phyloP scores from a whole-genome alignment of 2,329 filamentous ascomycete genomes.

The Beauveria sp. region DNA sequence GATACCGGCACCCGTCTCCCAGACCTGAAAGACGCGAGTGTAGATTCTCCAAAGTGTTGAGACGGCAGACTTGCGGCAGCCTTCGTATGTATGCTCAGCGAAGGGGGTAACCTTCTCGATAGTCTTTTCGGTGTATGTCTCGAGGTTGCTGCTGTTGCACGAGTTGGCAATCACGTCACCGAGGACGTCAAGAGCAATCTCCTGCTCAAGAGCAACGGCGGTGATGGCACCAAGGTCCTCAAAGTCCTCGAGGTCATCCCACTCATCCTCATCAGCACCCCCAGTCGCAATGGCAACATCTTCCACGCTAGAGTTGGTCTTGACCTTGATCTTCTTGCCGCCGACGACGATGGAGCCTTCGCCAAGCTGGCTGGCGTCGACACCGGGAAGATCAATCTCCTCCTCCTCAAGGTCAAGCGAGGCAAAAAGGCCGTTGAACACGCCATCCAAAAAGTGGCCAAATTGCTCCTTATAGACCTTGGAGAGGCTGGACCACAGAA shows the following conservation, averaged over 20 bases:
- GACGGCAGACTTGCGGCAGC: conserved; percentile 85
- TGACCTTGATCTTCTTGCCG: conserved; percentile 80
- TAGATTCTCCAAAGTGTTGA: conserved; percentile 91
- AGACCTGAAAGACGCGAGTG: conserved; percentile 80
- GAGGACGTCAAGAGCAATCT: conserved; percentile 91
- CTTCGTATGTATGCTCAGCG: conserved; percentile 84
- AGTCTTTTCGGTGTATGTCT: conserved; percentile 83
- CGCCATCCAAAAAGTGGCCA: conserved; percentile 66
- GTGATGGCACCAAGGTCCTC: conserved; percentile 78
- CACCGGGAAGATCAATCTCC: conserved; percentile 69
- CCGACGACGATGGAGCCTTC: conserved; percentile 70
- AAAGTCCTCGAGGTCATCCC: conserved; percentile 76
- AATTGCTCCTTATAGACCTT: conserved; percentile 89
- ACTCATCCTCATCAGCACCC: conserved; percentile 50
- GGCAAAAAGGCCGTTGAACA: conserved; percentile 72
- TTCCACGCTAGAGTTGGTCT: conserved; percentile 44
- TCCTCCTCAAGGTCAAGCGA: conserved; percentile 85
- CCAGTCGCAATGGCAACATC: conserved; percentile 49
- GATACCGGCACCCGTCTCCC: conserved; percentile 62
- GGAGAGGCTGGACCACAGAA: conserved; percentile 89
- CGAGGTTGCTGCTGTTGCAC: conserved; percentile 61
- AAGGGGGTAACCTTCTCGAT: conserved; percentile 75
- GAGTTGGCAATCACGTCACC: conserved; percentile 88
- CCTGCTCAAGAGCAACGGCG: conserved; percentile 88
- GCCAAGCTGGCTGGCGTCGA: conserved; percentile 49